Percentiles rank a stretch among this genome's conserved stretches.
Conservation (phyloP, 2,329 filamentous ascomycete species). For the Fusarium liriodendri region DNA sequence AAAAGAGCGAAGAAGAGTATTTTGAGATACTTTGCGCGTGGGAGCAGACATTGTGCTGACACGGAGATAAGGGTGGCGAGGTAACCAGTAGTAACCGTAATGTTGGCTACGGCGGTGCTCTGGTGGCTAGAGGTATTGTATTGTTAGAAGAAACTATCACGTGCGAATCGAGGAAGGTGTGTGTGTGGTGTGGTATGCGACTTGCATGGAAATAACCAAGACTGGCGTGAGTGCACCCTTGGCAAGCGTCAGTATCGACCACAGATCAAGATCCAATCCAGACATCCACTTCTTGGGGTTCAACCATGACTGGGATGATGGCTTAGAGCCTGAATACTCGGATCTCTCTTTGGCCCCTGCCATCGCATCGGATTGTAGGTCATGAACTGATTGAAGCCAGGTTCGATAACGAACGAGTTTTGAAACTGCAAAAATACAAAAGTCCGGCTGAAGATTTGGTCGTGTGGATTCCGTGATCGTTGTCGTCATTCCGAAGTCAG, state of each 20-base stretch:
- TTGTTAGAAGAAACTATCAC: not conserved
- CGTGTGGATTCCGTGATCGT: not conserved
- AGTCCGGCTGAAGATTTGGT: not conserved
- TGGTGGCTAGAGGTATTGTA: not conserved
- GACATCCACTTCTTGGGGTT: not conserved
- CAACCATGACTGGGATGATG: not conserved
- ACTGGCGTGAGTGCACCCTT: not conserved
- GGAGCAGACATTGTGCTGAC: not conserved
- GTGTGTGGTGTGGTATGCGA: not conserved
- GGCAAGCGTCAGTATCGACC: not conserved
- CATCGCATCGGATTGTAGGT: not conserved
- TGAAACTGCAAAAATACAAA: not conserved
- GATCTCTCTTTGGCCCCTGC: not conserved
- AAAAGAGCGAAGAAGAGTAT: constrained; percentile 22
- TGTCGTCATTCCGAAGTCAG: not conserved
- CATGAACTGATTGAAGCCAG: not conserved
- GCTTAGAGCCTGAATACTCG: not conserved
- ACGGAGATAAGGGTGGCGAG: no score
- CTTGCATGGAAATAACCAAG: not conserved
- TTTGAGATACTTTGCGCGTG: constrained; percentile 22
- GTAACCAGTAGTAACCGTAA: not conserved
- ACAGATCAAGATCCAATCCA: not conserved
- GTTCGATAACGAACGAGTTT: not conserved
- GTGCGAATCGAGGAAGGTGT: not conserved
- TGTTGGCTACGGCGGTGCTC: not conserved